Percentiles rank a stretch among this genome's conserved stretches.
These are phyloP conservation scores for Mycothermus thermophilus DNA, from an alignment of 495 filamentous ascomycete species.

Conservation along the genomic window DNA sequence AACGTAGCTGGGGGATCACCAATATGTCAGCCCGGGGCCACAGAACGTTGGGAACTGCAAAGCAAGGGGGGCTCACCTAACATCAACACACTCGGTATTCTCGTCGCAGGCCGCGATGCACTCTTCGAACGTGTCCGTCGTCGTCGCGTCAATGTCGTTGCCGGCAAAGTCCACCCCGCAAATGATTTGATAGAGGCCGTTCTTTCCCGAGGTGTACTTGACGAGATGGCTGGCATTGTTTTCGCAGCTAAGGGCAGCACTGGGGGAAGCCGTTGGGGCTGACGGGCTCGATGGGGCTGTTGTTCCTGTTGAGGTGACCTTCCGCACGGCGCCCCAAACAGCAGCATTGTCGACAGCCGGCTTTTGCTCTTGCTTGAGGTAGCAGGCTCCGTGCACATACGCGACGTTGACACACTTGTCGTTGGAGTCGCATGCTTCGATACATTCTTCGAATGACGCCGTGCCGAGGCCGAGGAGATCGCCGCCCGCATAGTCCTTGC, in stretches of 20 bases:
- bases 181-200: neutral
- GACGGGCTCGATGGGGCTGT: too few relatives aligned
- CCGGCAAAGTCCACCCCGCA: constrained; percentile 1
- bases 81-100: neutral
- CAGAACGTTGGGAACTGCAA: too few relatives aligned
- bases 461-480: neutral
- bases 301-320: neutral
- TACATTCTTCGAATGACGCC: neutral
- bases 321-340: constrained; percentile 1
- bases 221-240: constrained; percentile 1
- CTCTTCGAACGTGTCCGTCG: neutral
- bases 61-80: too few relatives aligned
- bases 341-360: neutral
- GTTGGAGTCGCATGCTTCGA: constrained; percentile 1
- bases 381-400: constrained; percentile 1
- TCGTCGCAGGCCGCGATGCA: constrained; percentile 1
- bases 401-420: constrained; percentile 1
- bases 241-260: neutral
- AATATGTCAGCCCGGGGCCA: neutral
- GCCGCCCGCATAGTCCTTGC: constrained; percentile 2
- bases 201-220: neutral
- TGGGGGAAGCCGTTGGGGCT: neutral
- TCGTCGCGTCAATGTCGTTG: neutral
- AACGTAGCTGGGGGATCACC: neutral
- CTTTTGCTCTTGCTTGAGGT: constrained; percentile 13